Evolutionary conservation across 495 filamentous ascomycete genomes (phyloP), one percentile per base, ranked within the genome.

Genomic region (Aspergillus cristatus): DNA sequence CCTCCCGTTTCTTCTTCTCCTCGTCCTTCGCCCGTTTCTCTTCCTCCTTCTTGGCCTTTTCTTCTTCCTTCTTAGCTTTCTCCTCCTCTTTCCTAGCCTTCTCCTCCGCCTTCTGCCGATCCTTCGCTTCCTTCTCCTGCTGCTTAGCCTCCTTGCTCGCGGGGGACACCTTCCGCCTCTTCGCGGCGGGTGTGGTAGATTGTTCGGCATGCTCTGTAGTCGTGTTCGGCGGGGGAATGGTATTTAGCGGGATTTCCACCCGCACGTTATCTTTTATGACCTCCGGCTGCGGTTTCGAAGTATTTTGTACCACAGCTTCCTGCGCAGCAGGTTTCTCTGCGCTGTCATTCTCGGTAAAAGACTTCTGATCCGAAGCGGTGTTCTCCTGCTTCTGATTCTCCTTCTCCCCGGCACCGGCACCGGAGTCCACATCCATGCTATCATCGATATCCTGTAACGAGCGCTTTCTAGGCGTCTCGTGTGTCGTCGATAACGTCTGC

Each of bases 1-100:
- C 60, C 13, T 60, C 55, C 42, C 67, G 70, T 46, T 62, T 60
- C 12, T 48, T 49, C 3, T 58, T 48, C 44, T 64, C 63, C 34
- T 74, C 67, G n/a, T 15, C 72, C 53, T 90, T 87, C 57, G 82
- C 86, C 43, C 62, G 57, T 42, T 72, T 76, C 32, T 77, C 74
- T 35, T 79, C 74, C 16, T 78, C 73, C 41, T 66, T 75, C 38
- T 30, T 30, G 3, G 3, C 4, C 28, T 42, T 58, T 47, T 49
- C 47, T 22, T 48, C 53, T 24, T 53, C 57, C 43, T 40, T 61
- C 35, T 32, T 30, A 1, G 44, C 47, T 46, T 53, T 65, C 46
- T 81, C 75, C 15, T 62, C 59, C 1, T 72, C 70, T 29, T 60
- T 68, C 38, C 55, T 62, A 7, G 57, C 53, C 43, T 65, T 67